These are phyloP conservation scores for Calonectria pauciramosa DNA, from an alignment of 2,329 filamentous ascomycete species.

Conservation along the genomic window DNA sequence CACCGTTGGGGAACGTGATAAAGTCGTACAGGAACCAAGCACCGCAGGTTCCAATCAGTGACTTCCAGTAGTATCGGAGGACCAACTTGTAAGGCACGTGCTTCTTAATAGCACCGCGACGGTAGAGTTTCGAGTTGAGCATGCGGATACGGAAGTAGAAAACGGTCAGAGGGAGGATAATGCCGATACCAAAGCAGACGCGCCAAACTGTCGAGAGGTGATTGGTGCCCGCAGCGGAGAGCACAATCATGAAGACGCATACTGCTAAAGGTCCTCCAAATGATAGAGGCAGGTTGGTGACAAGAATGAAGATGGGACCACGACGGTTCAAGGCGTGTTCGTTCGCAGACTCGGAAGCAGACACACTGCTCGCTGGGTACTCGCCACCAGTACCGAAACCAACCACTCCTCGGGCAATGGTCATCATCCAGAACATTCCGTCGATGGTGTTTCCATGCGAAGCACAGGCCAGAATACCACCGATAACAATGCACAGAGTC, in stretches of 20 bases:
- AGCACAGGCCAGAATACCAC: slow-evolving; percentile 61
- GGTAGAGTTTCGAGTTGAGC: slow-evolving; percentile 65
- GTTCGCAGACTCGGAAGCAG: slow-evolving; percentile 62
- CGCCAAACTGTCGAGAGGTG: slow-evolving; percentile 60
- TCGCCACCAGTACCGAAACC: slow-evolving; percentile 62
- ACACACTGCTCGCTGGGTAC: slow-evolving; percentile 62
- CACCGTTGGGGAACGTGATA: slow-evolving; percentile 62
- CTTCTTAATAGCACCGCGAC: slow-evolving; percentile 66
- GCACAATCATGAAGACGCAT: slow-evolving; percentile 61
- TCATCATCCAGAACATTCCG: slow-evolving; percentile 68
- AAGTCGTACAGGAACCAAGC: slow-evolving; percentile 69
- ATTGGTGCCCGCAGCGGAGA: slow-evolving; percentile 51
- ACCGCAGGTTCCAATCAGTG: slow-evolving; percentile 65
- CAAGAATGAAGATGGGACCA: slow-evolving; percentile 60
- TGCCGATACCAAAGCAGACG: slow-evolving; percentile 63
- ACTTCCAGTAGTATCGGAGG: slow-evolving; percentile 67
- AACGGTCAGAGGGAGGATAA: slow-evolving; percentile 64
- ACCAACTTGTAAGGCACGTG: slow-evolving; percentile 64
- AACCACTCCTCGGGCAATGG: slow-evolving; percentile 61
- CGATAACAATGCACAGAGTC: slow-evolving; percentile 61
- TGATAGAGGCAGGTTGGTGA: slow-evolving; percentile 55
- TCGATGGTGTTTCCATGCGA: slow-evolving; percentile 59
- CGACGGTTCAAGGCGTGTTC: slow-evolving; percentile 56
- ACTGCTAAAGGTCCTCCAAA: slow-evolving; percentile 55
- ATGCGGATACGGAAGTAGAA: slow-evolving; percentile 70